phyloP scores from a whole-genome alignment of 345 rosid genomes.

The Citrus sinensis region DVS_A1.0 CM039164.1:18743501-18744000 shows the following conservation, averaged over 20 bases:
- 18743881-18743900: conserved; percentile 31
- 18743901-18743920: conserved; percentile 52
- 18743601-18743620: conserved; percentile 30
- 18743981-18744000: conserved; percentile 25
- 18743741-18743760: conserved; percentile 29
- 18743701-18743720: conserved; percentile 29
- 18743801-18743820: conserved; percentile 50
- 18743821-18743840: conserved; percentile 39
- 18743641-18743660: not conserved
- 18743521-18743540: too few relatives aligned
- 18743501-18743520: too few relatives aligned
- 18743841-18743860: conserved; percentile 32
- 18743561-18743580: conserved; percentile 24
- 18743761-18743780: conserved; percentile 26
- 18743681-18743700: conserved; percentile 18
- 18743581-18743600: conserved; percentile 24
- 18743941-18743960: conserved; percentile 29
- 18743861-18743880: conserved; percentile 30
- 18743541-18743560: too few relatives aligned
- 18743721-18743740: conserved; percentile 46
- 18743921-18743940: conserved; percentile 31
- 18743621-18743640: conserved; percentile 21
- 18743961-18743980: conserved; percentile 30
- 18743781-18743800: conserved; percentile 36
- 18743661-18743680: not conserved